Evolutionary conservation across 331 rosid species (phyloP), one percentile per base, ranked within the genome.

Genomic region (Malus hybrid): DNA sequence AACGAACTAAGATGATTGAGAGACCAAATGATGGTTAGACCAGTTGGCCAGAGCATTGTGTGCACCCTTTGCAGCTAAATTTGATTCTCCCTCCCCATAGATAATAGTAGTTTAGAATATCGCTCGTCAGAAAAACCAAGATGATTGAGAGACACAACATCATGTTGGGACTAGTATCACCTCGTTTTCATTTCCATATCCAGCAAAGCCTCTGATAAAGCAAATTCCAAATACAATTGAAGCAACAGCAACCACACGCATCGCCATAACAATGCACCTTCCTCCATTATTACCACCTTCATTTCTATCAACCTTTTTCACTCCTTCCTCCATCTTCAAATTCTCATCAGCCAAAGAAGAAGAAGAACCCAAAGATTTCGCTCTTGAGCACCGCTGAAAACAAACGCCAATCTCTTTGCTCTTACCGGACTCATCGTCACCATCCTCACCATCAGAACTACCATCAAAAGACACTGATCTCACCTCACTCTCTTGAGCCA

Each of bases 141-240:
- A 65, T 62, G 34, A 14, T 10, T 10, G 14, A 19, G 28, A 1
- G 3, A 19, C 20, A 16, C 57, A 48, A 56, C 10, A 46, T 87
- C 86, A 88, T 27, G 93, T 89, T 73, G 91, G 93, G 36, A 83
- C 85, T 61, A 81, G 59, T 71, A 69, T 19, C 60, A 32, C 74
- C 66, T 70, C 69, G 32, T 44, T 24, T 42, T 42, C 77, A 32
- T 28, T 64, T 70, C 63, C 62, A 57, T 29, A 50, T 80, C 79
- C 82, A 69, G 60, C 56, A 61, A 67, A 72, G 52, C 78, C 65
- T 24, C 31, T 80, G 52, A 70, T n/a, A 9, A 81, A 22, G 73
- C 52, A 87, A 56, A 85, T 29, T 31, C 74, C 86, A 80, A 82
- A 54, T 3, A 82, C 5, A 64, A 87, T 62, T 16, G 67, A 74